Conservation (phyloP, 2,329 filamentous ascomycete species). For the Plectosphaerella cucumerina region DNA sequence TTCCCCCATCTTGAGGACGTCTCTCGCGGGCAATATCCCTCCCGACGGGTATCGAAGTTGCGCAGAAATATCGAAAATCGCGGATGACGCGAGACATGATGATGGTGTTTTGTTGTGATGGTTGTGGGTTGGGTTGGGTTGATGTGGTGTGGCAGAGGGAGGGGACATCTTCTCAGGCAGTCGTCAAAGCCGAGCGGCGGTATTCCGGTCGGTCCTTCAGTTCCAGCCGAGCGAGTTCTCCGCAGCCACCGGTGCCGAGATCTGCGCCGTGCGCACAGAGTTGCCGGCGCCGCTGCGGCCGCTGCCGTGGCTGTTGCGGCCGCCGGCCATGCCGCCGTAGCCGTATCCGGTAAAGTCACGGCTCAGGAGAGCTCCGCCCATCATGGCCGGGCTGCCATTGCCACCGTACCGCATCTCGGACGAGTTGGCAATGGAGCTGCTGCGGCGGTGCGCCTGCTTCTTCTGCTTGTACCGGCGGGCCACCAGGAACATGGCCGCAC, state of each 20-base stretch:
- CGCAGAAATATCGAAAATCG: conserved; percentile 9
- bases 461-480: conserved; percentile 87
- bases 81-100: conserved; percentile 1
- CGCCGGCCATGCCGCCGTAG: conserved; percentile 34
- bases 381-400: conserved; percentile 54
- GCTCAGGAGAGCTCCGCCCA: conserved; percentile 65
- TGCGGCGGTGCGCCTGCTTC: conserved; percentile 70
- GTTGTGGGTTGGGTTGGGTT: background rate
- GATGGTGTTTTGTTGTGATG: conserved; percentile 2
- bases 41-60: conserved; percentile 15
- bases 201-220: conserved; percentile 46
- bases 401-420: conserved; percentile 50
- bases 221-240: conserved; percentile 97
- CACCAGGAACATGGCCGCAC: conserved; percentile 90
- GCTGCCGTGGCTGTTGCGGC: conserved; percentile 61
- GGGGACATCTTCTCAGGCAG: background rate
- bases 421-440: conserved; percentile 64
- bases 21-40: conserved; percentile 4
- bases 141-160: no score
- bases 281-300: conserved; percentile 52
- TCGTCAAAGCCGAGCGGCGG: conserved; percentile 11
- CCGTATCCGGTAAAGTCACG: conserved; percentile 53
- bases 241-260: conserved; percentile 85
- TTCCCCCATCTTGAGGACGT: background rate
- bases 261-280: conserved; percentile 58